phyloP scores from a whole-genome alignment of 1,139 yeast species.

The Nakaseomyces delphensis region DNA sequence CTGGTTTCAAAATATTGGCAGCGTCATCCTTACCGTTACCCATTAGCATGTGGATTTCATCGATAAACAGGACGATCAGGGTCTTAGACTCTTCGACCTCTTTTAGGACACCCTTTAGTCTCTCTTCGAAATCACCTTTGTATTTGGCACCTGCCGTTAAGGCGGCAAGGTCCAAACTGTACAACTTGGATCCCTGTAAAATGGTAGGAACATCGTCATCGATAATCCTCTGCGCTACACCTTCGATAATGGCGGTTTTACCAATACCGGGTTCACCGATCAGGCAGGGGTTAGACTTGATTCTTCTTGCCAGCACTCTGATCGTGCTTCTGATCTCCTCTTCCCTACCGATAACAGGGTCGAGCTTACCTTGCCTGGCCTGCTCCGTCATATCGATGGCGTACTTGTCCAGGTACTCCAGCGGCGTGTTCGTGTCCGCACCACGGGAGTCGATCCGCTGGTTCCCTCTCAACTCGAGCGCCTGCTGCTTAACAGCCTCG shows the following conservation, averaged over 20 bases:
- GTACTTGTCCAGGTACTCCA: conserved; percentile 79
- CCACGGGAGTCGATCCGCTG: conserved; percentile 88
- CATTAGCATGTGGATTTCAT: conserved; percentile 98
- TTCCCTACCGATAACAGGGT: conserved; percentile 98
- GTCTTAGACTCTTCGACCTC: conserved; percentile 86
- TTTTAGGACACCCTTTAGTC: conserved; percentile 89
- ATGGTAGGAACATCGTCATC: conserved; percentile 93
- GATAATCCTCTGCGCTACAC: conserved; percentile 94
- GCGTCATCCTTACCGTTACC: conserved; percentile 95
- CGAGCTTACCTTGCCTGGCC: conserved; percentile 90
- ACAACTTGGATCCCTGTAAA: conserved; percentile 68
- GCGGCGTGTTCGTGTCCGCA: conserved; percentile 81
- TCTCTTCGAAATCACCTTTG: conserved; percentile 97
- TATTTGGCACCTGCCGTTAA: conserved; percentile 97
- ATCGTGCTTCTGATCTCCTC: conserved; percentile 95
- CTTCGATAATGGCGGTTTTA: conserved; percentile 95
- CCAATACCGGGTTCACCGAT: conserved; percentile 99
- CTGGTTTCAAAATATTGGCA: conserved; percentile 92
- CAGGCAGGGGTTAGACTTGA: conserved; percentile 90
- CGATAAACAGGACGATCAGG: conserved; percentile 82
- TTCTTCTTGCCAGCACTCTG: conserved; percentile 87
- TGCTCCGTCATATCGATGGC: conserved; percentile 88
- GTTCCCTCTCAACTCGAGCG: conserved; percentile 79
- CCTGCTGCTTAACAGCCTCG: conserved; percentile 69
- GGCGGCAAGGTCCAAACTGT: conserved; percentile 88